A percentile compares a stretch with the other conserved stretches of the same genome.
Evolutionary conservation across 371 early-diverging fungal species (phyloP).

Genomic region (Dinochytrium kinnereticum): DNA sequence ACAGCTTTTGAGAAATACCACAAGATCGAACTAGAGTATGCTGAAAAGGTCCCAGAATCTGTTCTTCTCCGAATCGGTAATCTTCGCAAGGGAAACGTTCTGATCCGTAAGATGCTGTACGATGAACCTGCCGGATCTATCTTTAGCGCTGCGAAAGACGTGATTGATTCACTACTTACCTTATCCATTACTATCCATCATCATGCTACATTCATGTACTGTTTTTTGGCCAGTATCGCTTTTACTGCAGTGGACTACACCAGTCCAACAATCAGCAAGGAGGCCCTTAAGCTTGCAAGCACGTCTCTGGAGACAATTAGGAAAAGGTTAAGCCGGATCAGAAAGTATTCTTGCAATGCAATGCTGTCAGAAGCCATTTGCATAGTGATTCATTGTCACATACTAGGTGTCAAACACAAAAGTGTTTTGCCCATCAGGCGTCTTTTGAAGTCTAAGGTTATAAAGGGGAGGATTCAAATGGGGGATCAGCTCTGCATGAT

Average conservation of each 20-base stretch:
- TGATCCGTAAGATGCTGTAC: neutral
- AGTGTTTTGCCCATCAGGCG: neutral
- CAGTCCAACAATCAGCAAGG: neutral
- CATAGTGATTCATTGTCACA: neutral
- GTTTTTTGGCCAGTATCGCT: neutral
- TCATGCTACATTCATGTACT: neutral
- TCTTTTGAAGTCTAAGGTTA: neutral
- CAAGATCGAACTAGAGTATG: neutral
- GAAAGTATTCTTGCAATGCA: neutral
- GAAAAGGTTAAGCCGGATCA: neutral
- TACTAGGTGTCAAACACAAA: neutral
- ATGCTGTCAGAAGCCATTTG: neutral
- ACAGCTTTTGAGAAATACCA: neutral
- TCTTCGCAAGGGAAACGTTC: neutral
- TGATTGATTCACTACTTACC: neutral
- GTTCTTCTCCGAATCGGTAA: neutral
- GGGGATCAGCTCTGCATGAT: neutral
- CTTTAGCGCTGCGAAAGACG: neutral
- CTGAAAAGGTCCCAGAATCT: neutral
- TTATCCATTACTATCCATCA: neutral
- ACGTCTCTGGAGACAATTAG: neutral
- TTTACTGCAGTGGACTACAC: neutral
- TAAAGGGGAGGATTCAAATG: neutral
- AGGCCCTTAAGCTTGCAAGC: neutral
- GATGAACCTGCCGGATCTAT: neutral